Conservation (phyloP, 1,284 basidiomycete species). For the Earliella scabrosa region DNA sequence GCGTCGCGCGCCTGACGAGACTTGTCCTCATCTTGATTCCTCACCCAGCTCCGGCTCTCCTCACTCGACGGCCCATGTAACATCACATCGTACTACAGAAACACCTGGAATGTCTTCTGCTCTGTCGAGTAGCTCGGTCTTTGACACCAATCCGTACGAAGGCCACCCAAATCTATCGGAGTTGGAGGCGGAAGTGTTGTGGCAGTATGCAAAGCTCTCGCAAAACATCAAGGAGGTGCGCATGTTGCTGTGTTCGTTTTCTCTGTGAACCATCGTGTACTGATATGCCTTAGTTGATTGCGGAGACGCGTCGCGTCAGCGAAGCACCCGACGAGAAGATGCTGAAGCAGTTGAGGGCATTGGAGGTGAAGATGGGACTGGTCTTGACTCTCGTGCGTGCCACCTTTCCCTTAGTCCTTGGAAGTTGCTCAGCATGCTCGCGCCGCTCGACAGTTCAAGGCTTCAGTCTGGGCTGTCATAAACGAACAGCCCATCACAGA, state of each 20-base stretch:
- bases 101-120: constrained; percentile 27
- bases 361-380: constrained; percentile 96
- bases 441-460: constrained; percentile 73
- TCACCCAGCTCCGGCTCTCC: background rate
- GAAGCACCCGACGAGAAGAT: constrained; percentile 78
- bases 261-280: background rate
- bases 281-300: constrained; percentile 48
- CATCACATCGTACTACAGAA: background rate
- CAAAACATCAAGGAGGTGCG: constrained; percentile 60
- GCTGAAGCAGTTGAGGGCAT: constrained; percentile 76
- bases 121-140: constrained; percentile 44
- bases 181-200: constrained; percentile 60
- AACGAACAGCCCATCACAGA: constrained; percentile 77
- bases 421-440: background rate
- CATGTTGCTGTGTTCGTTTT: background rate
- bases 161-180: constrained; percentile 59
- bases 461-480: constrained; percentile 93
- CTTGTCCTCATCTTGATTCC: too few relatives aligned
- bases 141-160: constrained; percentile 68
- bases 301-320: constrained; percentile 60
- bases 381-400: constrained; percentile 82
- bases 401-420: background rate
- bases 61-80: background rate
- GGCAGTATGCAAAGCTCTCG: constrained; percentile 62
- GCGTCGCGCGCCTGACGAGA: background rate